Conservation (phyloP, 1,284 basidiomycete genomes). For the Sanghuangporus baumii region DNA sequence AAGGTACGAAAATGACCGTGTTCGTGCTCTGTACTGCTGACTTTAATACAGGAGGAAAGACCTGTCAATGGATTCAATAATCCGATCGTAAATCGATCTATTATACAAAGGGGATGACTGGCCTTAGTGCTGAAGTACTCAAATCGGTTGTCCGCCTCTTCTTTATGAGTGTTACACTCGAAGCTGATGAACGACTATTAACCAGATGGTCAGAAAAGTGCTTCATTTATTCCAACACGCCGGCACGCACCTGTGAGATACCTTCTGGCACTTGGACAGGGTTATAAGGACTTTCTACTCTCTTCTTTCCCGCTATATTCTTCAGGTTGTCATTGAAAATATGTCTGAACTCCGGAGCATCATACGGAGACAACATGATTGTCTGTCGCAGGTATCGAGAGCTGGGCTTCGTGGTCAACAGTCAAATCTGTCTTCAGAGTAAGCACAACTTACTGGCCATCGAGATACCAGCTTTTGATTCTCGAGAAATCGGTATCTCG, state of each 20-base stretch:
- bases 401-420: constrained; percentile 33
- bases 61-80: constrained; percentile 33
- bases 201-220: neutral
- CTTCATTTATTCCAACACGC: neutral
- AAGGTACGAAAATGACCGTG: constrained; percentile 87
- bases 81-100: neutral
- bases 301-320: constrained; percentile 83
- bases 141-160: constrained; percentile 86
- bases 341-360: constrained; percentile 83
- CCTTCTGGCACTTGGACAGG: constrained; percentile 76
- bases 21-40: constrained; percentile 89
- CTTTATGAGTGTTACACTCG: constrained; percentile 64
- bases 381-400: constrained; percentile 84
- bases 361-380: constrained; percentile 83
- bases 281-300: constrained; percentile 60
- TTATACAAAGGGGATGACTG: neutral
- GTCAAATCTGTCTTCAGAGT: neutral
- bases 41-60: constrained; percentile 77
- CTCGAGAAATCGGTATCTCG: constrained; percentile 95
- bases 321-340: constrained; percentile 70
- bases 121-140: constrained; percentile 84
- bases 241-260: constrained; percentile 60
- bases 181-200: constrained; percentile 68
- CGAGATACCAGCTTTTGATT: constrained; percentile 97
- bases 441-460: constrained; percentile 67